Base-by-base conservation (phyloP, 1,139 yeast species). In the Suhomyces maxii region DNA sequence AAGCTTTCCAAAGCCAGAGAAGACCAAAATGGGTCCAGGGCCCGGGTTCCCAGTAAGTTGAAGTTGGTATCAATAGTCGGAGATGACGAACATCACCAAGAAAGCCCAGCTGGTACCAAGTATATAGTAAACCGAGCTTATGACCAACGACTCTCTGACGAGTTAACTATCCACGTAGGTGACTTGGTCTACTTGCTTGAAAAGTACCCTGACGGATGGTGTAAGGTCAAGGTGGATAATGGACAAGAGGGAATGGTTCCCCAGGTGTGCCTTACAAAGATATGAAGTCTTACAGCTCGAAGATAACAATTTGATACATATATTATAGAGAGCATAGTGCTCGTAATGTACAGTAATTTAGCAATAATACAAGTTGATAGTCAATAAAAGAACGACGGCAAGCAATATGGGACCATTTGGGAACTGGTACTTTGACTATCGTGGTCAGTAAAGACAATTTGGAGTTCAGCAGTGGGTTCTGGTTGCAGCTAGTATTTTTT, bases 181-280 rank as follows among this genome's bases (percentile, higher is more conserved):
- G 75, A 73, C 36, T 51, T 57, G 30, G 72, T 69, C 3, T 42
- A 50, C 6, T 46, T 71, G 1, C 44, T 63, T 18, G 59, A 61
- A 32, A 58, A 56, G n/a, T 69, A 65, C 49, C 53, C 66, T 10
- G 78, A 73, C 47, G 76, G 75, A 2, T 74, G 79, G 79, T 70
- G 76, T 48, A 57, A 60, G 28, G 65, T 71, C 9, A 57, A 48
- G 39, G 30, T 54, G 32, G 48, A 45, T 3, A 47, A 40, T 23
- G 58, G 55, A 26, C 45, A 42, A 13, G 52, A 54, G 23, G 56
- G 79, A 1, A 63, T 72, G 56, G 69, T 69, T 2, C 78, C 78
- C 0, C 57, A 56, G 39, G 52, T 63, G 42, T 72, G 76, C 50
- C 53, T 72, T 35, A 57, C 52, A 46, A 55, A 53, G 23, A 18